A percentile compares a stretch with the other conserved stretches of the same genome.
phyloP scores from a whole-genome alignment of 352 stramenopile genomes.

The Pythium coloratum region DNA sequence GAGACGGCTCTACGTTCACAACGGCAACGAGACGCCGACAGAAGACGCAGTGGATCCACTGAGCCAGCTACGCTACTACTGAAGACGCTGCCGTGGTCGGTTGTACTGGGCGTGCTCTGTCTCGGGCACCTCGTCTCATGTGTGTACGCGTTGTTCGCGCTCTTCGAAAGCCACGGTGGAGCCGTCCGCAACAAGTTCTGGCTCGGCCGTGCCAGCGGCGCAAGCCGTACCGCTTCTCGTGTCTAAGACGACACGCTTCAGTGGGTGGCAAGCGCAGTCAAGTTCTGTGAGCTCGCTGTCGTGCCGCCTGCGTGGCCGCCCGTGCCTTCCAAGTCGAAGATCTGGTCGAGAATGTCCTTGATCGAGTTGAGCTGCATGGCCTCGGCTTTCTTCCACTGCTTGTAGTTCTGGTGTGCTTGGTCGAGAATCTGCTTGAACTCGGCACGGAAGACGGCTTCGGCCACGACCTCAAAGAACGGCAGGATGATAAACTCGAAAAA shows the following conservation, averaged over 20 bases:
- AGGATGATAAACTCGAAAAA: slow-evolving; percentile 89
- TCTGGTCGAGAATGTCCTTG: slow-evolving; percentile 80
- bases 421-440: slow-evolving; percentile 84
- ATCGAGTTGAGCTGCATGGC: slow-evolving; percentile 82
- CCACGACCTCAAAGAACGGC: slow-evolving; percentile 79
- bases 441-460: slow-evolving; percentile 67
- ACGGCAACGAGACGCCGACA: background rate
- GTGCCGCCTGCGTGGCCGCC: background rate
- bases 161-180: slow-evolving; percentile 72
- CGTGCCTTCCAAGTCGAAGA: slow-evolving; percentile 53
- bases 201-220: slow-evolving; percentile 39
- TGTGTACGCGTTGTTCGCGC: slow-evolving; percentile 64
- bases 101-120: slow-evolving; percentile 34
- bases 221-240: slow-evolving; percentile 12
- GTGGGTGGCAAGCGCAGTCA: background rate
- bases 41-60: background rate
- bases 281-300: background rate
- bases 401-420: slow-evolving; percentile 83
- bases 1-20: slow-evolving; percentile 16
- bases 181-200: slow-evolving; percentile 53
- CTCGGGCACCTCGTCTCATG: slow-evolving; percentile 65
- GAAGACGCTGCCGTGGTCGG: slow-evolving; percentile 9
- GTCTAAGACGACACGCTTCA: slow-evolving; percentile 11
- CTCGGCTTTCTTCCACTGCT: slow-evolving; percentile 80
- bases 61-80: slow-evolving; percentile 1